A percentile compares a stretch with the other conserved stretches of the same genome.
These are phyloP conservation scores for Colletotrichum eremochloae DNA, from an alignment of 2,329 filamentous ascomycete genomes.

Conservation along the genomic window DNA sequence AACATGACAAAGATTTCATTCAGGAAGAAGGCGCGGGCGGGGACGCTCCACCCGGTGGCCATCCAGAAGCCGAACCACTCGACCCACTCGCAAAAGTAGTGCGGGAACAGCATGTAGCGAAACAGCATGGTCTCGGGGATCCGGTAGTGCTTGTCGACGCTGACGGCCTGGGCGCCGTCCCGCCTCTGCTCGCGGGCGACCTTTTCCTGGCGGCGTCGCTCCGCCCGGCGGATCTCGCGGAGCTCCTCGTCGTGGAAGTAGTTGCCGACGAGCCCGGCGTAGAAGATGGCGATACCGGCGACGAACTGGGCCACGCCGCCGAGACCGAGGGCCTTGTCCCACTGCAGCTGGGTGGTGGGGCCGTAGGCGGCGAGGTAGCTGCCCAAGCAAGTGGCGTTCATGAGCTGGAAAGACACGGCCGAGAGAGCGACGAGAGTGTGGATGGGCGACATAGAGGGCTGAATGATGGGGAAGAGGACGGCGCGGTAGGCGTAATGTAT, in stretches of 20 bases:
- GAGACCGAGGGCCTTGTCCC: constrained; percentile 56
- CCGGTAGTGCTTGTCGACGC: constrained; percentile 85
- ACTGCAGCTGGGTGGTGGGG: constrained; percentile 69
- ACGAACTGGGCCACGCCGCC: constrained; percentile 61
- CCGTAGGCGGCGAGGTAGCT: constrained; percentile 88
- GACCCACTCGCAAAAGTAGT: constrained; percentile 97
- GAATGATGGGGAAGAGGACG: constrained; percentile 82
- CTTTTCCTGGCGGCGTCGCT: constrained; percentile 69
- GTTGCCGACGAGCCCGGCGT: constrained; percentile 81
- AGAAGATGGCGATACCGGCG: constrained; percentile 81
- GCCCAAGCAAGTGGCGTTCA: constrained; percentile 83
- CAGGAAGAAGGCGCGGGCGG: constrained; percentile 84
- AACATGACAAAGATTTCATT: constrained; percentile 94
- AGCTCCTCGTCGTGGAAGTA: constrained; percentile 92
- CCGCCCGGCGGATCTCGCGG: constrained; percentile 84
- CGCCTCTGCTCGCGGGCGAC: constrained; percentile 57
- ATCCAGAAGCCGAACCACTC: constrained; percentile 95
- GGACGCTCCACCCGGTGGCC: constrained; percentile 77
- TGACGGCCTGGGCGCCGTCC: constrained; percentile 46
- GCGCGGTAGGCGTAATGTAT: constrained; percentile 95
- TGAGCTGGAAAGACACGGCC: constrained; percentile 81
- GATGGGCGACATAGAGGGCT: constrained; percentile 94
- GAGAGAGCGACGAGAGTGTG: constrained; percentile 75
- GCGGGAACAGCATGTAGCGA: constrained; percentile 85
- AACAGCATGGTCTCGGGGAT: constrained; percentile 89